phyloP scores from a whole-genome alignment of 441 rosid genomes.

The Brassica balearica region DNA sequence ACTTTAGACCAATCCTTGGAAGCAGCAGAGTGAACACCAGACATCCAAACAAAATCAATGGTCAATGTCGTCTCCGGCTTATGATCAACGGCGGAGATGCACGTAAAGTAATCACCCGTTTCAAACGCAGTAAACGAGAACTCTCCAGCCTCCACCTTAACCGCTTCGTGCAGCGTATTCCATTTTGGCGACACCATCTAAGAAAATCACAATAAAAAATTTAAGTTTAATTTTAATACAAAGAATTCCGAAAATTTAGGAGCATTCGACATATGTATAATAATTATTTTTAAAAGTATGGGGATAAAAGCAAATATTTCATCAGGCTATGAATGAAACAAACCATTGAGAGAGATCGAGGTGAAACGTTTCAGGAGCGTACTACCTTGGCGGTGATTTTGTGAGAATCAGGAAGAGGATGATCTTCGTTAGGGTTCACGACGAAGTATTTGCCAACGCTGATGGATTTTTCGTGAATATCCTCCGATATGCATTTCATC shows the following conservation, averaged over 20 bases:
- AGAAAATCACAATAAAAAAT: too few relatives aligned
- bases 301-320: too few relatives aligned
- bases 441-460: conserved; percentile 65
- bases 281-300: too few relatives aligned
- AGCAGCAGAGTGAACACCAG: conserved; percentile 57
- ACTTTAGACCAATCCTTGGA: conserved; percentile 69
- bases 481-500: conserved; percentile 68
- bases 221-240: too few relatives aligned
- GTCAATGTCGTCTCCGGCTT: conserved; percentile 49
- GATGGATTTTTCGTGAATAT: conserved; percentile 58
- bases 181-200: conserved; percentile 61
- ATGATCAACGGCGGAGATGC: conserved; percentile 61
- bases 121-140: conserved; percentile 69
- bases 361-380: too few relatives aligned
- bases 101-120: conserved; percentile 56
- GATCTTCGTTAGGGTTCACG: neutral
- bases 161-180: conserved; percentile 50
- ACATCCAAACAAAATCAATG: conserved; percentile 69
- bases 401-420: too few relatives aligned
- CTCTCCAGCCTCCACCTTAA: conserved; percentile 59
- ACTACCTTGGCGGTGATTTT: too few relatives aligned
- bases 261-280: too few relatives aligned
- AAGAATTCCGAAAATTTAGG: too few relatives aligned
- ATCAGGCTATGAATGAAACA: too few relatives aligned
- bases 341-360: too few relatives aligned